These are phyloP conservation scores for Microsporum canis DNA, from an alignment of 2,329 filamentous ascomycete species.

Conservation along the genomic window DNA sequence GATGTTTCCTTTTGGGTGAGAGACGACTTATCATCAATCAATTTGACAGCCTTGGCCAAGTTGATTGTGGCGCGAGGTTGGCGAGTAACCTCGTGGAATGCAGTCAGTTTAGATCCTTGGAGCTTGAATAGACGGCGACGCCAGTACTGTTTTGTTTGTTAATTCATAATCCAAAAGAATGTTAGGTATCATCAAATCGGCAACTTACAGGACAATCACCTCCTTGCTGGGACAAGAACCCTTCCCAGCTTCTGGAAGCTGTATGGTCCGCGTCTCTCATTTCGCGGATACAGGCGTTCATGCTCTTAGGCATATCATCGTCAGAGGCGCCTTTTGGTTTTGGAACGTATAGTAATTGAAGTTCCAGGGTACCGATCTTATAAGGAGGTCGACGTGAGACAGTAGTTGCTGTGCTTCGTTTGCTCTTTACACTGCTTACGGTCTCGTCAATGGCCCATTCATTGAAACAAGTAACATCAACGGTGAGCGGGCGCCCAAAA, in stretches of 20 bases:
- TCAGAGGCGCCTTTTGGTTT: conserved; percentile 77
- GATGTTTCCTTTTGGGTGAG: conserved; percentile 74
- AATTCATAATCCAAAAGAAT: conserved; percentile 19
- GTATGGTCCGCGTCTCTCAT: conserved; percentile 81
- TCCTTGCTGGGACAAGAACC: conserved; percentile 87
- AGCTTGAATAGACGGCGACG: conserved; percentile 95
- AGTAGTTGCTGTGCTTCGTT: conserved; percentile 56
- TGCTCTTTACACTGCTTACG: conserved; percentile 85
- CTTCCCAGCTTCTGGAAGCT: conserved; percentile 68
- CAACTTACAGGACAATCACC: conserved; percentile 86
- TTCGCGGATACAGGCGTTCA: conserved; percentile 91
- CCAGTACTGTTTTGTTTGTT: conserved; percentile 59
- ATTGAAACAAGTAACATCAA: conserved; percentile 92
- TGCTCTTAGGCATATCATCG: conserved; percentile 98
- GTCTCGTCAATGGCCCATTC: conserved; percentile 91
- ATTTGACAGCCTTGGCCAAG: conserved; percentile 76
- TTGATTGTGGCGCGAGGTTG: conserved; percentile 97
- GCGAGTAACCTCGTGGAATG: conserved; percentile 88
- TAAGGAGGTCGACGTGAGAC: conserved; percentile 79
- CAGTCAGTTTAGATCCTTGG: conserved; percentile 78
- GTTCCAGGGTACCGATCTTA: conserved; percentile 83
- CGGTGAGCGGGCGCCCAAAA: conserved; percentile 75
- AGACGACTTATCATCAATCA: conserved; percentile 82
- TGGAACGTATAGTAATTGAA: conserved; percentile 90
- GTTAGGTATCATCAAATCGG: conserved; percentile 7